Evolutionary conservation across 441 rosid species (phyloP).

Genomic region (Pelargonium citronellum): DNA sequence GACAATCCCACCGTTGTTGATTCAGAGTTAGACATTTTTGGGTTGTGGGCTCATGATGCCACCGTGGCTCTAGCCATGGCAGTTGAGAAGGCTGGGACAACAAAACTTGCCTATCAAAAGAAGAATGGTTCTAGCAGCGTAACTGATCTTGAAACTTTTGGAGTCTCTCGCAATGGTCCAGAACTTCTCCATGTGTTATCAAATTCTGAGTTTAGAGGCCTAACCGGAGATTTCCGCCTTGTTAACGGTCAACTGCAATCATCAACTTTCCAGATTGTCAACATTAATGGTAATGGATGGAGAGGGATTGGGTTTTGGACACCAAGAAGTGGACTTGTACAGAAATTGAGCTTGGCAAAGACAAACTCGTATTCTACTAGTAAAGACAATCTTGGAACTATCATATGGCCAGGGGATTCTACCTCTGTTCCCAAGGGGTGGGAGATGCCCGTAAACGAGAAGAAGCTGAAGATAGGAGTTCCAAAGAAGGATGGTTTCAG

Average conservation of each 20-base stretch:
- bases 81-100: conserved; percentile 38
- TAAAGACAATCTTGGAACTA: conserved; percentile 26
- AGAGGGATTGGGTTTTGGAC: conserved; percentile 51
- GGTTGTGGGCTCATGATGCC: conserved; percentile 58
- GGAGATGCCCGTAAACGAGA: conserved; percentile 44
- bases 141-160: conserved; percentile 38
- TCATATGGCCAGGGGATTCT: conserved; percentile 64
- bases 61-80: conserved; percentile 46
- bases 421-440: conserved; percentile 41
- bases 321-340: conserved; percentile 30
- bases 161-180: conserved; percentile 42
- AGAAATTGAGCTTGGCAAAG: conserved; percentile 16
- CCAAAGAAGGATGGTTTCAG: conserved; percentile 36
- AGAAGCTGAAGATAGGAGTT: conserved; percentile 40
- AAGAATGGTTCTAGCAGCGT: conserved; percentile 11
- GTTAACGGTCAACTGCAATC: conserved; percentile 32
- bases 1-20: conserved; percentile 24
- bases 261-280: conserved; percentile 36
- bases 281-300: conserved; percentile 30
- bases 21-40: conserved; percentile 29
- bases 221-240: conserved; percentile 39
- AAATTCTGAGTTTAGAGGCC: conserved; percentile 33
- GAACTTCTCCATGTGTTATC: conserved; percentile 29
- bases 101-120: conserved; percentile 18
- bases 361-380: conserved; percentile 24